Conservation (phyloP, 805 yeast genomes). For the Saccharomyces eubayanus region DNA sequence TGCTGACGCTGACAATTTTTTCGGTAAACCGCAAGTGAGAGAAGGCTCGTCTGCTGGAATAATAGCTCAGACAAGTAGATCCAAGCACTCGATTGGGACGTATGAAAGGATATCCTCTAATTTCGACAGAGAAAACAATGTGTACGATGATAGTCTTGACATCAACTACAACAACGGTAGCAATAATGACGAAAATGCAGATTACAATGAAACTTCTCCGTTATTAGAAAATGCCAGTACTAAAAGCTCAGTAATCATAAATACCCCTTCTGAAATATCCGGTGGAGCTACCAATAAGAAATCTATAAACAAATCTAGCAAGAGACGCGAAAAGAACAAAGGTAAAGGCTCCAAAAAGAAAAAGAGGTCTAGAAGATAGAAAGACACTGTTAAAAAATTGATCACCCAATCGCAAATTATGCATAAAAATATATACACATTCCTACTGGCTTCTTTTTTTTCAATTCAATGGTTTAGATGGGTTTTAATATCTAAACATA, state of each 20-base stretch:
- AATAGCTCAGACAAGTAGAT: background rate
- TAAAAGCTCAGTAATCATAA: background rate
- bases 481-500: background rate
- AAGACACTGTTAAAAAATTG: background rate
- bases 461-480: background rate
- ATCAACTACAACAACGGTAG: background rate
- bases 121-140: slow-evolving; percentile 28
- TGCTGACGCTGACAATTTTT: slow-evolving; percentile 52
- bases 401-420: background rate
- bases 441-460: background rate
- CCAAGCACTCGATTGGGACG: slow-evolving; percentile 1
- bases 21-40: slow-evolving; percentile 28
- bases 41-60: slow-evolving; percentile 26
- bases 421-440: slow-evolving; percentile 1
- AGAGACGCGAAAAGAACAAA: slow-evolving; percentile 3
- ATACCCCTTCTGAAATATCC: background rate
- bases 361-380: slow-evolving; percentile 15
- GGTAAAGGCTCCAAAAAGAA: slow-evolving; percentile 9
- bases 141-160: slow-evolving; percentile 6
- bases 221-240: slow-evolving; percentile 2
- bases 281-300: background rate
- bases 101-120: slow-evolving; percentile 32
- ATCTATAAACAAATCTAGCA: background rate
- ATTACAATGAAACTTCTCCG: background rate
- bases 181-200: background rate